phyloP scores from a whole-genome alignment of 2,329 filamentous ascomycete genomes.

The Fusarium duplospermum region DNA sequence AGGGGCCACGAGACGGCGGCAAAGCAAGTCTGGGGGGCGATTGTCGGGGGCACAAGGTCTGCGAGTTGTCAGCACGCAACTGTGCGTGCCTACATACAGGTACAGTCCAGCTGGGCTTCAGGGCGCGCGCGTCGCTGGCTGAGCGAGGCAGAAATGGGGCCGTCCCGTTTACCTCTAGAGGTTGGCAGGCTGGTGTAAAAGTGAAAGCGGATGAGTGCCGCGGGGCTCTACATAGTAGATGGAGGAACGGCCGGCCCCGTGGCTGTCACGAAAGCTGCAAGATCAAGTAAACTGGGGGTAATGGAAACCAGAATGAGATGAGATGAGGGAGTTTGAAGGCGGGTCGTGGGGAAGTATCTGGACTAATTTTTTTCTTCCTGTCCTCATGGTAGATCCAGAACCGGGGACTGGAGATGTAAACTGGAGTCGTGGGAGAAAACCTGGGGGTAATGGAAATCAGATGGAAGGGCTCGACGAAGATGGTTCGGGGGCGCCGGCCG shows the following conservation, averaged over 20 bases:
- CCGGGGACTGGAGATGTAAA: slow-evolving; percentile 31
- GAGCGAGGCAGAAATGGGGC: slow-evolving; percentile 30
- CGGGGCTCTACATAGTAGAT: slow-evolving; percentile 14
- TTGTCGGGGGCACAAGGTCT: slow-evolving; percentile 20
- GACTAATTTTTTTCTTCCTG: slow-evolving; percentile 15
- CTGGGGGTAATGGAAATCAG: slow-evolving; percentile 53
- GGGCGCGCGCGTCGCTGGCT: slow-evolving; percentile 3
- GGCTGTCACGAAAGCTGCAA: slow-evolving; percentile 47
- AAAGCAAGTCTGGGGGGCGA: slow-evolving; percentile 27
- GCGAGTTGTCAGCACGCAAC: slow-evolving; percentile 27
- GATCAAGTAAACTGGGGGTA: slow-evolving; percentile 56
- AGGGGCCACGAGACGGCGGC: slow-evolving; percentile 41
- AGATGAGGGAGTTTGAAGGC: slow-evolving; percentile 9
- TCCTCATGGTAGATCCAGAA: slow-evolving; percentile 21
- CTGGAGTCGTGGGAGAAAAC: slow-evolving; percentile 39
- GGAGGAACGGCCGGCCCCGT: slow-evolving; percentile 34
- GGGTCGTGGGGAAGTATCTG: slow-evolving; percentile 33
- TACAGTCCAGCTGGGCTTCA: background rate
- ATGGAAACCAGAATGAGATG: slow-evolving; percentile 32
- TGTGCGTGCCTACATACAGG: slow-evolving; percentile 7
- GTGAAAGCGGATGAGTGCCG: slow-evolving; percentile 25
- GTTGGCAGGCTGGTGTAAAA: slow-evolving; percentile 31
- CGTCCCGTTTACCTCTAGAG: slow-evolving; percentile 24
- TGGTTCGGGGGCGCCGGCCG: slow-evolving; percentile 39
- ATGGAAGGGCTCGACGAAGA: slow-evolving; percentile 21